Conservation (phyloP, 495 filamentous ascomycete genomes). For the Sordaria brevicollis region DNA sequence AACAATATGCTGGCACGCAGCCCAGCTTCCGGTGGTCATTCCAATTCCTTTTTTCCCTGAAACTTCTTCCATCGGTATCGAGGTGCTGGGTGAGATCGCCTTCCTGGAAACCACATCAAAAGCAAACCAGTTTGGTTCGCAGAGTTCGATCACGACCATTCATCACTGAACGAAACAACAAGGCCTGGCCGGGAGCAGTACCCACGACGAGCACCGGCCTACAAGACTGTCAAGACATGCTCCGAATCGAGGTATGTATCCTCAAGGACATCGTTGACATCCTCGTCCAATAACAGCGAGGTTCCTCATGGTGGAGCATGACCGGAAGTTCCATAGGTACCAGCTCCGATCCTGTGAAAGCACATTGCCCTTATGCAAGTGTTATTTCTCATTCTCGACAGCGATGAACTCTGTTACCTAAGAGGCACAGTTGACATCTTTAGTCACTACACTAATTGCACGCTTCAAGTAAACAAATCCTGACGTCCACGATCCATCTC, state of each 20-base stretch:
- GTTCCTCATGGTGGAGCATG: not conserved
- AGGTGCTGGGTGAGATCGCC: not conserved
- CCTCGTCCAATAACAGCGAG: not conserved
- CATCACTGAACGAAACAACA: not conserved
- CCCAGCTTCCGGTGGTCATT: not conserved
- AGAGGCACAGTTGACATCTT: not conserved
- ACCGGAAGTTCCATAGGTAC: not conserved
- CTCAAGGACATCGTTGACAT: not conserved
- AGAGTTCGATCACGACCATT: too few relatives aligned
- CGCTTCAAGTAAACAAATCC: not conserved
- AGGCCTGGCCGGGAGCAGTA: not conserved
- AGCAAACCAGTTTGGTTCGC: not conserved
- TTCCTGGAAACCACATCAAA: not conserved
- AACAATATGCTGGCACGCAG: not conserved
- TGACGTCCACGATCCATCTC: not conserved
- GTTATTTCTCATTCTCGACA: not conserved
- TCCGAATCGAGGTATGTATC: not conserved
- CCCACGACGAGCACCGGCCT: not conserved
- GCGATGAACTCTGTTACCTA: not conserved
- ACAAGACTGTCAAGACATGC: not conserved
- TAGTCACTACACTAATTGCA: too few relatives aligned
- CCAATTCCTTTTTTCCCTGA: not conserved
- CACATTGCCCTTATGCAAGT: not conserved
- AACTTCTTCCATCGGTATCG: not conserved
- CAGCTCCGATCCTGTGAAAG: not conserved